Conservation (phyloP, 768 basidiomycete genomes). For the Lactarius psammicola region DNA sequence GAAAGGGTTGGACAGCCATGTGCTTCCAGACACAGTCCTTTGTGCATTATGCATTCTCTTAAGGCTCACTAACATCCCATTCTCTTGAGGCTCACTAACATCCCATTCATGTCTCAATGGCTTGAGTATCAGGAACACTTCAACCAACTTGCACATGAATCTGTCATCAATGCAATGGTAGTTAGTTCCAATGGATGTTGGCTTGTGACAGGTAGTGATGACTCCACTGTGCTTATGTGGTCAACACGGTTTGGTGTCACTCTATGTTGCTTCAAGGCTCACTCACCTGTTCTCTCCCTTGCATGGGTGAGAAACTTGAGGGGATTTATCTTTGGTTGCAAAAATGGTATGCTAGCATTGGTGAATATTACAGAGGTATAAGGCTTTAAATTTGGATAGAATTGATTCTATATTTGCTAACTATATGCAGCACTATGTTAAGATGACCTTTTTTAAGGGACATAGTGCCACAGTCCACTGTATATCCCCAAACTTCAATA, state of each 20-base stretch:
- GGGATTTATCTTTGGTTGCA: background rate
- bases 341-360: background rate
- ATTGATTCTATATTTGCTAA: background rate
- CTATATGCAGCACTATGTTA: background rate
- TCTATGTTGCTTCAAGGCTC: background rate
- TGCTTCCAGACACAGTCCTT: no score
- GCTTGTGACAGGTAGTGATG: background rate
- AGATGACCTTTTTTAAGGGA: background rate
- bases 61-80: no score
- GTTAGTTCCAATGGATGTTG: background rate
- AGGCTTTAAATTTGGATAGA: no score
- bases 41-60: no score
- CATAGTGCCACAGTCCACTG: background rate
- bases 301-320: background rate
- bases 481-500: background rate
- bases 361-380: background rate
- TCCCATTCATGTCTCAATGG: no score
- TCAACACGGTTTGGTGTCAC: background rate
- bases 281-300: background rate
- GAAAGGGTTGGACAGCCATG: no score
- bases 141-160: no score
- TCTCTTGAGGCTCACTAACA: no score
- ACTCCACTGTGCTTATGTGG: background rate
- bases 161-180: background rate
- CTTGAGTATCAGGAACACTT: no score